Percentiles rank a stretch among this genome's conserved stretches.
Evolutionary conservation across 2,329 filamentous ascomycete genomes (phyloP).

Genomic region (Lasiodiplodia gonubiensis): DNA sequence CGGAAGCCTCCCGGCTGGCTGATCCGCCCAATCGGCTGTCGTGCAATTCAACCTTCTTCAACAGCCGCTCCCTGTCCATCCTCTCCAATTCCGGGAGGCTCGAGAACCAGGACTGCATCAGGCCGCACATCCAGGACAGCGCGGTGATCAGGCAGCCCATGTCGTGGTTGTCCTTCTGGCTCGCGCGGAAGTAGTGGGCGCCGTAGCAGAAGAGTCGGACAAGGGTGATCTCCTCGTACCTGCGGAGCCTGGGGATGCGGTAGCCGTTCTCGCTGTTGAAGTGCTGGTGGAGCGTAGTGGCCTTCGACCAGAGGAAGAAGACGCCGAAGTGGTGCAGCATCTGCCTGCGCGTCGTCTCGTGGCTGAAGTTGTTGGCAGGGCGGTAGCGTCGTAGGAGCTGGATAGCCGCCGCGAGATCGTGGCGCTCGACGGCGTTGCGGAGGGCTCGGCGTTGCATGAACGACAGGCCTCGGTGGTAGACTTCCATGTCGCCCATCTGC

Average conservation of each 20-base stretch:
- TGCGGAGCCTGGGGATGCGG: background rate
- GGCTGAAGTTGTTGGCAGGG: background rate
- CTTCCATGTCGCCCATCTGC: background rate
- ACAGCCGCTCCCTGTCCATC: background rate
- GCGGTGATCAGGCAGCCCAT: background rate
- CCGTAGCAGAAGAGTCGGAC: background rate
- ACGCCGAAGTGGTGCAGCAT: background rate
- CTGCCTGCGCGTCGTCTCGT: background rate
- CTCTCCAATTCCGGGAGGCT: no score
- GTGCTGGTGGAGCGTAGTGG: background rate
- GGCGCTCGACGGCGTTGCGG: background rate
- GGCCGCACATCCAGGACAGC: background rate
- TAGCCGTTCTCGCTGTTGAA: accelerated
- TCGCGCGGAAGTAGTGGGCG: background rate
- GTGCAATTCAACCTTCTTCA: no score
- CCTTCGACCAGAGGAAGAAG: background rate
- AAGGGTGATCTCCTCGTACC: background rate
- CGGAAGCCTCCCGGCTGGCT: no score
- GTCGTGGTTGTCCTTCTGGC: background rate
- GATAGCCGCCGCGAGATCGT: background rate
- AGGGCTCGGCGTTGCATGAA: no score
- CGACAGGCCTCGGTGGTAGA: background rate
- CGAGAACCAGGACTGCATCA: background rate
- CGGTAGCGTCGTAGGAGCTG: background rate
- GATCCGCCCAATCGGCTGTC: no score